A percentile compares a stretch with the other conserved stretches of the same genome.
Conservation (phyloP, 208 protist genomes). For the Zelonia costaricensis region DNA sequence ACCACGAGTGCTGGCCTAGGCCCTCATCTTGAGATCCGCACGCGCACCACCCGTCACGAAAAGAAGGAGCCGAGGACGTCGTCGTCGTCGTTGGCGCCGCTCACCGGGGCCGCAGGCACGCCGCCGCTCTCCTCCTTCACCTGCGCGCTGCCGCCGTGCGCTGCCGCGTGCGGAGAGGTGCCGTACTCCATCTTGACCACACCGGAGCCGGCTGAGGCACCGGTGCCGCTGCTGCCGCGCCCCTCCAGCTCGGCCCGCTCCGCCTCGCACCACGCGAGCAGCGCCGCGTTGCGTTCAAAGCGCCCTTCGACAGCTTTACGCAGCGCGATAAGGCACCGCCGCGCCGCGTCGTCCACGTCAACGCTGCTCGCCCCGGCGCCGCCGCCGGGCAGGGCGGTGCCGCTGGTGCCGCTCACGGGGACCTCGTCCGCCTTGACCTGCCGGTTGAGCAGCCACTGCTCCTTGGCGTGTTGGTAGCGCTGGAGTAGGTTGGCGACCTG, state of each 20-base stretch:
- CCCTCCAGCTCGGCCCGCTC: slow-evolving; percentile 54
- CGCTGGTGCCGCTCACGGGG: background rate
- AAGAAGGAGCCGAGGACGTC: slow-evolving; percentile 39
- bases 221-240: background rate
- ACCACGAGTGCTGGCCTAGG: background rate
- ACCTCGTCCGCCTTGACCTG: slow-evolving; percentile 22
- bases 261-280: slow-evolving; percentile 64
- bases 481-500: slow-evolving; percentile 48
- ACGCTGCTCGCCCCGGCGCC: slow-evolving; percentile 8
- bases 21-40: background rate
- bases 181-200: slow-evolving; percentile 19
- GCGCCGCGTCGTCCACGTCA: slow-evolving; percentile 29
- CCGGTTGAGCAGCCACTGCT: slow-evolving; percentile 45
- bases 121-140: slow-evolving; percentile 37
- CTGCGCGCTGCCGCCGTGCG: slow-evolving; percentile 1
- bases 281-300: slow-evolving; percentile 41
- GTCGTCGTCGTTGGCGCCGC: slow-evolving; percentile 22
- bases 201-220: background rate
- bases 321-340: slow-evolving; percentile 34
- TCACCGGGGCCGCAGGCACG: background rate
- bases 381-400: slow-evolving; percentile 8
- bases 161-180: background rate
- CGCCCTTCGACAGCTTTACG: slow-evolving; percentile 43
- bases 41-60: background rate
- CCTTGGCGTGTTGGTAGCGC: slow-evolving; percentile 70